phyloP scores from a whole-genome alignment of 1,284 basidiomycete species.

The Leccinum laetum region DNA sequence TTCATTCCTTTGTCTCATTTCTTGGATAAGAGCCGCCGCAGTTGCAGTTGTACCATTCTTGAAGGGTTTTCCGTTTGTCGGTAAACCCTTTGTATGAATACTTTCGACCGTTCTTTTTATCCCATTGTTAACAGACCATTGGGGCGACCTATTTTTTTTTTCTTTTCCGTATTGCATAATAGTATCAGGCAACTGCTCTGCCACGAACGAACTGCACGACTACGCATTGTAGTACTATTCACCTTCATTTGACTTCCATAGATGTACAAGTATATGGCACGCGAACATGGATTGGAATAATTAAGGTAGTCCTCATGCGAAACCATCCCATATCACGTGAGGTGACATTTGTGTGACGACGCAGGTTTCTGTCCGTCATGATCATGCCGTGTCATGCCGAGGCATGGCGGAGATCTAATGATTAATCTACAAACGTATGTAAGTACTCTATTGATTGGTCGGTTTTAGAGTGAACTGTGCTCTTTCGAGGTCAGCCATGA shows the following conservation, averaged over 20 bases:
- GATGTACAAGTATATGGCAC: slow-evolving; percentile 7
- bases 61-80: slow-evolving; percentile 4
- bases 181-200: not conserved
- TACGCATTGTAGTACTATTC: slow-evolving; percentile 29
- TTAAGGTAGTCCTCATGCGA: too few species aligned
- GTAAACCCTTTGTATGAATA: slow-evolving; percentile 9
- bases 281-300: slow-evolving; percentile 4
- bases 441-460: too few species aligned
- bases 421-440: too few species aligned
- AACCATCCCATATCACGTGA: too few species aligned
- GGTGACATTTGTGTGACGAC: too few species aligned
- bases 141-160: not conserved
- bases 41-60: not conserved
- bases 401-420: too few species aligned
- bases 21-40: not conserved
- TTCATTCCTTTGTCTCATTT: not conserved
- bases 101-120: slow-evolving; percentile 5
- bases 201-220: slow-evolving; percentile 13
- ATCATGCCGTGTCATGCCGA: too few species aligned
- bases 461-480: too few species aligned
- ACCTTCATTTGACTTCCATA: slow-evolving; percentile 22
- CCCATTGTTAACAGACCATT: too few species aligned
- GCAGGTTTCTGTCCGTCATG: too few species aligned
- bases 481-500: too few species aligned
- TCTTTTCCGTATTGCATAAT: not conserved